Conservation (phyloP, 345 rosid genomes). For the Jatropha curcas region DNA sequence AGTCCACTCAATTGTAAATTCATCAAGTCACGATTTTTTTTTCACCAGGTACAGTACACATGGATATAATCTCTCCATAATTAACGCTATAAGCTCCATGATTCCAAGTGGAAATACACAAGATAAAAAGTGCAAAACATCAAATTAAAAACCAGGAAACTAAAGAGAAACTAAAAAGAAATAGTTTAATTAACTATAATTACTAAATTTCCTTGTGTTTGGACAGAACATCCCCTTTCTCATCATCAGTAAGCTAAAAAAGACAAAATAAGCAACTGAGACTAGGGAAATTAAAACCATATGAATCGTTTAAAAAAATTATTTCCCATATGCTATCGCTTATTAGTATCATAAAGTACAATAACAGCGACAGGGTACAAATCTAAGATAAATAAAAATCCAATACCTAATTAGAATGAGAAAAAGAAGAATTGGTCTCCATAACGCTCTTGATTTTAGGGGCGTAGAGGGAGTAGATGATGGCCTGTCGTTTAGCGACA, state of each 20-base stretch:
- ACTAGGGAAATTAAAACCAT: not conserved
- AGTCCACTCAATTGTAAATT: no score
- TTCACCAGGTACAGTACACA: no score
- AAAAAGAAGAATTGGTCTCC: constrained; percentile 43
- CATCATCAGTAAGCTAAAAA: no score
- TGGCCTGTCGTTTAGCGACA: constrained; percentile 62
- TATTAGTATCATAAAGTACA: not conserved
- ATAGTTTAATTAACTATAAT: not conserved
- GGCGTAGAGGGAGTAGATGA: constrained; percentile 68
- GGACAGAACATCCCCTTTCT: not conserved
- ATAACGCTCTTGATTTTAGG: constrained; percentile 77
- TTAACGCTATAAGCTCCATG: not conserved
- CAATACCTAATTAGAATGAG: not conserved
- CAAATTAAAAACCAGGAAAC: not conserved
- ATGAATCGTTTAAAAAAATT: no score
- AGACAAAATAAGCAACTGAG: not conserved
- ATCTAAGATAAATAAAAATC: no score
- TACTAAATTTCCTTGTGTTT: not conserved
- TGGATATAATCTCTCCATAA: not conserved
- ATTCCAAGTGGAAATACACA: not conserved
- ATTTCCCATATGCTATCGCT: no score
- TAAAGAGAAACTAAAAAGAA: no score
- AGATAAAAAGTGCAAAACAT: not conserved
- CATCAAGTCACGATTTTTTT: no score
- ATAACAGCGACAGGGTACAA: no score